Evolutionary conservation across 2,329 filamentous ascomycete genomes (phyloP).

Genomic region (Capronia epimyces): DNA sequence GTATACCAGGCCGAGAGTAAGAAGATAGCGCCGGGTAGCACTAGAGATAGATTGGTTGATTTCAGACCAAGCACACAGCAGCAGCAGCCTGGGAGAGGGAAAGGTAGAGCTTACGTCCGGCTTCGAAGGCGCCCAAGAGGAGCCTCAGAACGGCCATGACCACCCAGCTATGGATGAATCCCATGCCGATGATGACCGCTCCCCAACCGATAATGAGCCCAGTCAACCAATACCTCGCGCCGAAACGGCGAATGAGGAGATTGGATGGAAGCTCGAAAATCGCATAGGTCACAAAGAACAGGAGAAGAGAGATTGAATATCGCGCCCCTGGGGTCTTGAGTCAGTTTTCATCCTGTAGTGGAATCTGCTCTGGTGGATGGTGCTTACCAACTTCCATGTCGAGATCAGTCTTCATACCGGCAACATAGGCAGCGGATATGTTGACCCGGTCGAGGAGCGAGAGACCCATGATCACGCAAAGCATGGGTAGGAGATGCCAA

Average conservation of each 20-base stretch:
- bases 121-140: slow-evolving; percentile 59
- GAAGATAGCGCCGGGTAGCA: slow-evolving; percentile 55
- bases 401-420: too few species aligned
- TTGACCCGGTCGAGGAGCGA: slow-evolving; percentile 72
- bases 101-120: slow-evolving; percentile 46
- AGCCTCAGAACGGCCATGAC: slow-evolving; percentile 26
- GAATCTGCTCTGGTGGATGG: too few species aligned
- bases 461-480: slow-evolving; percentile 6
- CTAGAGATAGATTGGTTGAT: too few species aligned
- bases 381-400: too few species aligned
- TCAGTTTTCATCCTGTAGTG: too few species aligned
- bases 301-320: too few species aligned
- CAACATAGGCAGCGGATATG: slow-evolving; percentile 64
- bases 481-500: slow-evolving; percentile 8
- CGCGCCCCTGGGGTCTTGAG: too few species aligned
- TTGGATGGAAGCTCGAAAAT: slow-evolving; percentile 32
- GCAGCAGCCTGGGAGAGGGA: too few species aligned
- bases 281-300: too few species aligned
- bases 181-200: slow-evolving; percentile 26
- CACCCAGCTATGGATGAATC: slow-evolving; percentile 30
- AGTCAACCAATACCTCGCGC: slow-evolving; percentile 40
- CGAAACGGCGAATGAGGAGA: slow-evolving; percentile 54
- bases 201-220: slow-evolving; percentile 30
- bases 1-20: slow-evolving; percentile 17
- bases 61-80: too few species aligned